Evolutionary conservation across 2,329 filamentous ascomycete genomes (phyloP).

Genomic region (Alternaria sp.): DNA sequence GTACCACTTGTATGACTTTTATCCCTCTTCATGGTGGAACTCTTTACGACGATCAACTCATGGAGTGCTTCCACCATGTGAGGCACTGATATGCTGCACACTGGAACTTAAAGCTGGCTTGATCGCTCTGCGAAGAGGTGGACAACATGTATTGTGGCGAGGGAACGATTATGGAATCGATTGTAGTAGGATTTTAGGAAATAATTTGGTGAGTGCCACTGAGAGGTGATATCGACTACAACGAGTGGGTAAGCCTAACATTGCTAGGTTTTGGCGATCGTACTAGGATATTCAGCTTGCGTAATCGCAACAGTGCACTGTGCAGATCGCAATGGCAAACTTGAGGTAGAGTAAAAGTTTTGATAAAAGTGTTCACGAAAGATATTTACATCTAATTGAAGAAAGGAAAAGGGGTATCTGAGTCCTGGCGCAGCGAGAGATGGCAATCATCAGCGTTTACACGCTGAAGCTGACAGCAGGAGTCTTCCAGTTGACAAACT

Average conservation of each 20-base stretch:
- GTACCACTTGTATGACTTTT: no score
- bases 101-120: no score
- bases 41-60: no score
- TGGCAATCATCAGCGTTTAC: background rate
- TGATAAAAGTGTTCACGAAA: background rate
- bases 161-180: no score
- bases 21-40: no score
- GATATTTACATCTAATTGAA: background rate
- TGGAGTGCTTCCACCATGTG: no score
- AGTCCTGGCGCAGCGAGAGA: slow-evolving; percentile 2
- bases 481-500: slow-evolving; percentile 36
- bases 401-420: background rate
- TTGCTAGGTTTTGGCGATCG: background rate
- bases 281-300: background rate
- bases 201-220: background rate
- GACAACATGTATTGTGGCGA: no score
- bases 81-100: no score
- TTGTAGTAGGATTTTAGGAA: no score
- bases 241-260: background rate
- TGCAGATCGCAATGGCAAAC: background rate
- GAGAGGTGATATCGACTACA: background rate
- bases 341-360: background rate
- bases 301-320: background rate
- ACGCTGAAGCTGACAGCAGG: slow-evolving; percentile 8
- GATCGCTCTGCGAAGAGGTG: no score